Evolutionary conservation across 2,329 filamentous ascomycete species (phyloP), one percentile per base, ranked within the genome.

Genomic region (Elsinoe perseae): DNA sequence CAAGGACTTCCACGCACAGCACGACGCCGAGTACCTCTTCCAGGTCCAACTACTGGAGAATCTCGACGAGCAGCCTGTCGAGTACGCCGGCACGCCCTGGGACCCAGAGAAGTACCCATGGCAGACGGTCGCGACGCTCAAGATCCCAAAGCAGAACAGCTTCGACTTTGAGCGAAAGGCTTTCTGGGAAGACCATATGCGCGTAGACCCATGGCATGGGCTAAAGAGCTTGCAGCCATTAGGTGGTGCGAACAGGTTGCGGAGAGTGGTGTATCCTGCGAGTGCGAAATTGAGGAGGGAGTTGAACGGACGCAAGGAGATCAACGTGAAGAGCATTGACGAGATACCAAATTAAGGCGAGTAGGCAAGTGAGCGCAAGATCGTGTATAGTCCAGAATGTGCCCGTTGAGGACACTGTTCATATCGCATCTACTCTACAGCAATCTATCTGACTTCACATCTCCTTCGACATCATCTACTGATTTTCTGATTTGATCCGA

Each of bases 11-110:
- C 67, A 75, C 61, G 34, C 55, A 4, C 62, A 65, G 2, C 65
- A 74, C 46, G 67, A 74, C 9, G 72, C 71, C 9, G 69, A 72
- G 38, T 76, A 75, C 56, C 60, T 70, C 10, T 75, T 77, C 60
- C 71, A 75, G 60, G 72, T 75, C 1, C 75, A 78, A 60, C 65
- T 78, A 0, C 69, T 71, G 8, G 73, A 77, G 53, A 73, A 76
- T 54, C 64, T 78, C 0, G 64, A 72, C 1, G 72, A 77, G 16
- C 74, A 77, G 61, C 70, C 72, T 0, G 69, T 75, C n/a, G 71
- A 76, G 57, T 72, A 74, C 56, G 67, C 68, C 12, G 72, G 73
- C 9, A 72, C 64, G 20, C 64, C 69, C 5, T 78, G 75, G 75
- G 74, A 78, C 46, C 64, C 68, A 2, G 69, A 72, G 34, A 76